Conservation (phyloP, 2,329 filamentous ascomycete species). For the Orbilia brochopaga region DNA sequence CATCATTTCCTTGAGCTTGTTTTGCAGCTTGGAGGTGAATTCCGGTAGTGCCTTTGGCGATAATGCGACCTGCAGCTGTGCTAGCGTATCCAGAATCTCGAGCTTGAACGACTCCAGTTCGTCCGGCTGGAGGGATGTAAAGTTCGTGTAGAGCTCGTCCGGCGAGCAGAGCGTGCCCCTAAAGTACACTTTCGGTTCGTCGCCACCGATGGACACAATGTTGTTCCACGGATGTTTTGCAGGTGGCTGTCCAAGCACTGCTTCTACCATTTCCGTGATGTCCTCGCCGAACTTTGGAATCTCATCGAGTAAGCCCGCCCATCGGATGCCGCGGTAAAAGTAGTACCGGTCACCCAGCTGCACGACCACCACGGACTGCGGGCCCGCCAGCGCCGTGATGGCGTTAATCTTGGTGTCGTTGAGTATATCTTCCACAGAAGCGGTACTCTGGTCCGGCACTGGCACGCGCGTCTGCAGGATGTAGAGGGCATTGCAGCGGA, state of each 20-base stretch:
- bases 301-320: conserved; percentile 49
- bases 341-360: conserved; percentile 54
- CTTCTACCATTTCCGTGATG: conserved; percentile 51
- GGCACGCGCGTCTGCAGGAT: conserved; percentile 51
- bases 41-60: conserved; percentile 37
- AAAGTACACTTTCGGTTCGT: conserved; percentile 39
- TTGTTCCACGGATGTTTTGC: conserved; percentile 33
- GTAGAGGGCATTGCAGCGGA: conserved; percentile 56
- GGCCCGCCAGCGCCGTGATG: conserved; percentile 54
- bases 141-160: conserved; percentile 37
- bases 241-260: conserved; percentile 9
- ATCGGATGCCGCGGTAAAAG: conserved; percentile 55
- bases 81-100: conserved; percentile 38
- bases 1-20: conserved; percentile 28
- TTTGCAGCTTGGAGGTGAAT: conserved; percentile 45
- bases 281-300: conserved; percentile 53
- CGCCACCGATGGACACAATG: conserved; percentile 47
- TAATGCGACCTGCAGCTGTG: conserved; percentile 33
- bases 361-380: conserved; percentile 54
- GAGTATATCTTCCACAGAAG: conserved; percentile 49
- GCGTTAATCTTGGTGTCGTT: conserved; percentile 55
- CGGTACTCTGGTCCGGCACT: conserved; percentile 21
- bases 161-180: conserved; percentile 16
- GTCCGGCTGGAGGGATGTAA: conserved; percentile 25
- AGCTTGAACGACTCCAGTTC: conserved; percentile 39